A percentile compares a stretch with the other conserved stretches of the same genome.
phyloP scores from a whole-genome alignment of 2,329 filamentous ascomycete genomes.

The Alternaria triticimaculans region DNA sequence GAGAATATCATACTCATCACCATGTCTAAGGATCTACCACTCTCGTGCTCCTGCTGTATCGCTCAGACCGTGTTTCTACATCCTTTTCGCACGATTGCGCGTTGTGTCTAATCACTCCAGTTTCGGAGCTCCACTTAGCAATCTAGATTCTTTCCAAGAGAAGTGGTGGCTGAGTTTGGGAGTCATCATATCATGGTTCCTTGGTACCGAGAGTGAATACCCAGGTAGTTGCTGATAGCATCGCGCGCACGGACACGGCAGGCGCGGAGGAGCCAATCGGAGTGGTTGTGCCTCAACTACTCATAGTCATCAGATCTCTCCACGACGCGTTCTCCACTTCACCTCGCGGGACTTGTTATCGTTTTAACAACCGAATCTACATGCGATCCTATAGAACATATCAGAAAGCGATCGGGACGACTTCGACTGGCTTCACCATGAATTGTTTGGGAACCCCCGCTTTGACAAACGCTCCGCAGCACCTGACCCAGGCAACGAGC shows the following conservation, averaged over 20 bases:
- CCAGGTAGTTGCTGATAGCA: not conserved
- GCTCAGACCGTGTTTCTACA: not conserved
- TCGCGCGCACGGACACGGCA: not conserved
- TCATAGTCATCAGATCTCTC: not conserved
- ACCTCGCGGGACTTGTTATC: not conserved
- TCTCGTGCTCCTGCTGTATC: not conserved
- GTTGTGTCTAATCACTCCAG: not conserved
- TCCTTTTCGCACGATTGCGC: not conserved
- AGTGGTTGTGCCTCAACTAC: not conserved
- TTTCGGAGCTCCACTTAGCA: not conserved
- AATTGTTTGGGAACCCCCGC: not conserved
- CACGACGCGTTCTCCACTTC: not conserved
- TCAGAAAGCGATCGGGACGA: not conserved
- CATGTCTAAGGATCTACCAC: not conserved
- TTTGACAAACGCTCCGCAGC: not conserved
- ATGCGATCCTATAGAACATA: not conserved
- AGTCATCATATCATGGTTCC: not conserved
- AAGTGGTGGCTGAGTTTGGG: not conserved
- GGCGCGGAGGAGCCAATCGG: constrained; percentile 13
- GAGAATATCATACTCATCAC: not conserved
- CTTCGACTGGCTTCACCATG: not conserved
- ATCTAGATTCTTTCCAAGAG: not conserved
- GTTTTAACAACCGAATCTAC: not conserved
- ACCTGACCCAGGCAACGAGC: constrained; percentile 2
- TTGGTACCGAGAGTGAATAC: not conserved